Base-by-base conservation (phyloP, 2,329 filamentous ascomycete genomes). In the Botryotinia narcissicola region DNA sequence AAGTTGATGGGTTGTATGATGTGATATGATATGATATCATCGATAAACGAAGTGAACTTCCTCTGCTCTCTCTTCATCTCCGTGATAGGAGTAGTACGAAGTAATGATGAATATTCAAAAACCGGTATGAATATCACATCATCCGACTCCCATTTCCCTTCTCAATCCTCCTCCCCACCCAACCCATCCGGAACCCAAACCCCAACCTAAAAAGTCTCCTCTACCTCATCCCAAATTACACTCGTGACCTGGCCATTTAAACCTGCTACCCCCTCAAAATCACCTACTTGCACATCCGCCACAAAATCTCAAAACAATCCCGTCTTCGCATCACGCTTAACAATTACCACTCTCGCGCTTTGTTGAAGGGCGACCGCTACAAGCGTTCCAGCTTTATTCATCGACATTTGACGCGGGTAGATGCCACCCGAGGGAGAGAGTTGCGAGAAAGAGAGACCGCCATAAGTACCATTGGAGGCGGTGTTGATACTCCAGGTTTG, bases 401-500 rank as follows among this genome's bases (percentile, higher is more conserved):
- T 69, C 10, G 80, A 82, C 77, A 87, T 87, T 59, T 86, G 84
- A 14, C 86, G 80, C 0, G 86, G 86, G 76, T 80, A 84, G 1
- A 64, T 73, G 0, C 86, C 86, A 8, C 85, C 85, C 0, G 84
- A 81, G 6, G 86, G 83, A 35, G 82, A 81, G 6, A 86, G 79
- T 70, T 85, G 82, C 2, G 82, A 77, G 74, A 85, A 85, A 0
- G 74, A 76, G 4, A 87, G 77, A 20, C 79, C 81, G 22, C 85
- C 85, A 12, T 22, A 12, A 22, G 84, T 86, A 86, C 77, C 25
- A 79, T 85, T 25, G 48, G 84, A 86, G 22, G 80, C 75, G 2
- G 79, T 74, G 77, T 89, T 82, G 76, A 93, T 87, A 72, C 83
- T 79, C 83, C 89, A 93, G 74, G 85, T 89, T 74, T 91, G 86